phyloP scores from a whole-genome alignment of 1,139 yeast species.

The Kodamaea sp. region DNA sequence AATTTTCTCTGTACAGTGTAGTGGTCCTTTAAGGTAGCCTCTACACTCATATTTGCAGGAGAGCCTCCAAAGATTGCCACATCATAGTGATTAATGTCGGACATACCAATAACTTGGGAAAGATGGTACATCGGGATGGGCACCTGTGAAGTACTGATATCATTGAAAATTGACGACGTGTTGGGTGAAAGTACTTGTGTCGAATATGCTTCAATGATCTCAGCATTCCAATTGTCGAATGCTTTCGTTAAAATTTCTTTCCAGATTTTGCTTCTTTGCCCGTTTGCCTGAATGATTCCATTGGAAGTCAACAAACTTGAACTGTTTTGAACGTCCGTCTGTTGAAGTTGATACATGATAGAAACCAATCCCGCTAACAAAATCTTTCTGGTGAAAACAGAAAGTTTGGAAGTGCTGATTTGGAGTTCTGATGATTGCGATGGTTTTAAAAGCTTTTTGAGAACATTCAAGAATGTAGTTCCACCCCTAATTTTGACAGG shows the following conservation, averaged over 20 bases:
- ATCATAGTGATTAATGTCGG: conserved; percentile 72
- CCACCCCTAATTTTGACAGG: conserved; percentile 21
- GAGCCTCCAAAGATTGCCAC: conserved; percentile 80
- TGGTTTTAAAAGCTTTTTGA: conserved; percentile 36
- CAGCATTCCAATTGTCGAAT: conserved; percentile 23
- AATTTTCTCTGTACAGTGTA: conserved; percentile 54
- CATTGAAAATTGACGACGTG: conserved; percentile 15
- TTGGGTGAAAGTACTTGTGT: conserved; percentile 9
- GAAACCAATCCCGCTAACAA: conserved; percentile 71
- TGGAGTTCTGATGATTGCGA: conserved; percentile 13
- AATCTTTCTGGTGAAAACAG: conserved; percentile 61
- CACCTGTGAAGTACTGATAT: conserved; percentile 17
- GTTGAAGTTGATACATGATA: conserved; percentile 73
- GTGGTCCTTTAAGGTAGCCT: conserved; percentile 57
- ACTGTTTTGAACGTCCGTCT: conserved; percentile 59
- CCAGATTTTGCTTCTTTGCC: conserved; percentile 20
- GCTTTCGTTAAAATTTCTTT: conserved; percentile 22
- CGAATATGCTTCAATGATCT: conserved; percentile 14
- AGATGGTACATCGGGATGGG: conserved; percentile 55
- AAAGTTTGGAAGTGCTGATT: conserved; percentile 14
- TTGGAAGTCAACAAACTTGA: conserved; percentile 41
- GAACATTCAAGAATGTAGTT: conserved; percentile 36
- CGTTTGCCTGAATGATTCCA: conserved; percentile 16
- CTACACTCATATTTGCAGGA: conserved; percentile 79
- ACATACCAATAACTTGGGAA: conserved; percentile 66